Conservation (phyloP, 768 basidiomycete species). For the Neoboletus magnificus region DNA sequence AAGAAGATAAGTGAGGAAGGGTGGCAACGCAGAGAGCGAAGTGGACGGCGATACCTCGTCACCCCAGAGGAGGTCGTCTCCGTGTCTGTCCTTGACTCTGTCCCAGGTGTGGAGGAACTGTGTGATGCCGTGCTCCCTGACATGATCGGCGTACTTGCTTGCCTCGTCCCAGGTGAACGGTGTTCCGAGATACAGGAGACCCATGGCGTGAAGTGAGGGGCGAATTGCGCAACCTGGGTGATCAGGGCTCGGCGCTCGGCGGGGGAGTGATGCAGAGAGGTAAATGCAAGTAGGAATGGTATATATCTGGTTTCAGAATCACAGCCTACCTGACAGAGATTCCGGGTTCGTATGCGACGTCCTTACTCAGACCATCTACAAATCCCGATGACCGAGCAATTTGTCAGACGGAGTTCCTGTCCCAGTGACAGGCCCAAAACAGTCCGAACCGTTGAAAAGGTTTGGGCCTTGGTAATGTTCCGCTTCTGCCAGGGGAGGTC, state of each 20-base stretch:
- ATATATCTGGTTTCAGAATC: slow-evolving; percentile 7
- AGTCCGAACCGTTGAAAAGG: background rate
- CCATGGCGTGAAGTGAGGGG: slow-evolving; percentile 53
- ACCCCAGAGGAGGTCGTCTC: slow-evolving; percentile 95
- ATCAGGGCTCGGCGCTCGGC: background rate
- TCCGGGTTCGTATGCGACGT: background rate
- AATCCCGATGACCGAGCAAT: slow-evolving; percentile 1
- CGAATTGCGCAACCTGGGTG: slow-evolving; percentile 11
- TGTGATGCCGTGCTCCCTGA: slow-evolving; percentile 87
- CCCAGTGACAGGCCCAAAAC: too few relatives aligned
- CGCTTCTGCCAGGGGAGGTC: background rate
- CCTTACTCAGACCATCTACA: slow-evolving; percentile 11
- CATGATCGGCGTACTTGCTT: slow-evolving; percentile 83
- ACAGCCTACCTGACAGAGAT: background rate
- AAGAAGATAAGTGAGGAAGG: slow-evolving; percentile 10
- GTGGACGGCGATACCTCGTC: slow-evolving; percentile 71
- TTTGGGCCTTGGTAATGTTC: background rate
- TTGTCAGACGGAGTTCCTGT: slow-evolving; percentile 14
- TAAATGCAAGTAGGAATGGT: background rate
- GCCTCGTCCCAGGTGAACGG: slow-evolving; percentile 91
- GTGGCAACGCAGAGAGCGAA: background rate
- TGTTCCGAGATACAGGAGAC: slow-evolving; percentile 88
- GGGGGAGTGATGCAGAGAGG: background rate
- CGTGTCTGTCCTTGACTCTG: slow-evolving; percentile 82
- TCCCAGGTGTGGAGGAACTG: slow-evolving; percentile 96